These are phyloP conservation scores for Jacaranda mimosifolia DNA, from an alignment of 257 asterid species.

Conservation along the genomic window DNA sequence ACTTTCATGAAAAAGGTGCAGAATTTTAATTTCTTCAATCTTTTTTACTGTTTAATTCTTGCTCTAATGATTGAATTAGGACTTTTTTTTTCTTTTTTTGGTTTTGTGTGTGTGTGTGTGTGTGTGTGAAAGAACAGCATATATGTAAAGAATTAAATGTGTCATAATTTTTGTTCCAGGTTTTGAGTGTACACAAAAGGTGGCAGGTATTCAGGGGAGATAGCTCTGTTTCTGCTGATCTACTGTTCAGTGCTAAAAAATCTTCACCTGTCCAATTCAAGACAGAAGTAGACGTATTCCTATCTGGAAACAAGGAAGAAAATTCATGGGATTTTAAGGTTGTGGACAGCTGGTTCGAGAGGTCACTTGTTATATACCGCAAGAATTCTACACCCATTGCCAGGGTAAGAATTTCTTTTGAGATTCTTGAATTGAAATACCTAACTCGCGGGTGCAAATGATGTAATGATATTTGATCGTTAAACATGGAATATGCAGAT, in stretches of 20 bases:
- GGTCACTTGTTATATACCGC: slow-evolving; percentile 46
- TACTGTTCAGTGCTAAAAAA: slow-evolving; percentile 44
- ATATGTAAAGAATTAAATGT: no score
- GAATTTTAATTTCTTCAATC: no score
- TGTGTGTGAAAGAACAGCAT: no score
- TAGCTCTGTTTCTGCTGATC: slow-evolving; percentile 38
- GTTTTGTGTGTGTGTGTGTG: no score
- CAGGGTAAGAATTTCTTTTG: slow-evolving; percentile 39
- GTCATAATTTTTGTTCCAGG: slow-evolving; percentile 35
- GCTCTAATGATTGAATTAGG: no score
- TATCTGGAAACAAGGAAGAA: slow-evolving; percentile 39
- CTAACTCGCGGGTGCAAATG: neutral
- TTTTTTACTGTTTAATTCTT: no score
- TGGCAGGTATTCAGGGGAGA: slow-evolving; percentile 54
- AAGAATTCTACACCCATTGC: slow-evolving; percentile 54
- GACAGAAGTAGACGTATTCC: slow-evolving; percentile 47
- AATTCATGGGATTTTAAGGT: slow-evolving; percentile 52
- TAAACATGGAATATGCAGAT: slow-evolving; percentile 44
- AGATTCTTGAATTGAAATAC: neutral
- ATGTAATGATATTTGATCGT: neutral
- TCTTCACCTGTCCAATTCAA: slow-evolving; percentile 46
- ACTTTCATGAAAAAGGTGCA: slow-evolving; percentile 62
- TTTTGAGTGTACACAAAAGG: slow-evolving; percentile 54
- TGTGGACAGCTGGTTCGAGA: slow-evolving; percentile 55
- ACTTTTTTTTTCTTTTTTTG: no score